Percentiles rank a stretch among this genome's conserved stretches.
Evolutionary conservation across 2,329 filamentous ascomycete species (phyloP).

Genomic region (Cladosporium sp.): DNA sequence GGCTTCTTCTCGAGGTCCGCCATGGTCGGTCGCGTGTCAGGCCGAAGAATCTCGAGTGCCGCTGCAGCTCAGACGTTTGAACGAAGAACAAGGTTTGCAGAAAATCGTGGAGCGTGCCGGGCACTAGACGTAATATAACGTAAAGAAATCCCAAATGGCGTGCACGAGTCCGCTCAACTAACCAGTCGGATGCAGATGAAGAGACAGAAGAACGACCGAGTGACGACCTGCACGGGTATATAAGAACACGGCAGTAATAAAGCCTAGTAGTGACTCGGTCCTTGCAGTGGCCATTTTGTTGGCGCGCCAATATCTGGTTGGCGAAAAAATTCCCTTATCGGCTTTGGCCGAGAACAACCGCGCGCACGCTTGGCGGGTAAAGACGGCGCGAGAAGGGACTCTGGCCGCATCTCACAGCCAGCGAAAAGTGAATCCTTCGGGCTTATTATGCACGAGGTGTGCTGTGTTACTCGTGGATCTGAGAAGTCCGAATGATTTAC

Average conservation of each 20-base stretch:
- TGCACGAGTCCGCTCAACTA: conserved; percentile 4
- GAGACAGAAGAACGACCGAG: conserved; percentile 1
- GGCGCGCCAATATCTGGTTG: conserved; percentile 11
- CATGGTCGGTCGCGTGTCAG: conserved; percentile 8
- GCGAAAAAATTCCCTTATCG: conserved; percentile 2
- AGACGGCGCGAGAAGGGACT: too few species aligned
- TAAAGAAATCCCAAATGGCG: conserved; percentile 5
- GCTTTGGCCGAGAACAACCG: too few species aligned
- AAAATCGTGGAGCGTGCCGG: conserved; percentile 4
- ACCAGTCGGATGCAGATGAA: conserved; percentile 1
- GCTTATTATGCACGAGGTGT: too few species aligned
- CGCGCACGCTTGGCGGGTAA: conserved; percentile 3
- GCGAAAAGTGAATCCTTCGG: too few species aligned
- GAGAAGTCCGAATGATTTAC: too few species aligned
- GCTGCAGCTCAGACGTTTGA: conserved; percentile 12
- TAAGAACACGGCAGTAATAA: too few species aligned
- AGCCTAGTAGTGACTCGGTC: conserved; percentile 2
- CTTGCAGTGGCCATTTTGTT: conserved; percentile 9
- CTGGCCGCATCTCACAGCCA: background rate
- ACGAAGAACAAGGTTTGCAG: conserved; percentile 11
- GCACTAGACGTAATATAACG: conserved; percentile 9
- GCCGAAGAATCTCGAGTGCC: background rate
- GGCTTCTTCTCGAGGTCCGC: conserved; percentile 12
- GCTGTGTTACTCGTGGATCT: too few species aligned
- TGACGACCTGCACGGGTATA: too few species aligned